These are phyloP conservation scores for Pythium vanterpoolii DNA, from an alignment of 352 stramenopile species.

Conservation along the genomic window DNA sequence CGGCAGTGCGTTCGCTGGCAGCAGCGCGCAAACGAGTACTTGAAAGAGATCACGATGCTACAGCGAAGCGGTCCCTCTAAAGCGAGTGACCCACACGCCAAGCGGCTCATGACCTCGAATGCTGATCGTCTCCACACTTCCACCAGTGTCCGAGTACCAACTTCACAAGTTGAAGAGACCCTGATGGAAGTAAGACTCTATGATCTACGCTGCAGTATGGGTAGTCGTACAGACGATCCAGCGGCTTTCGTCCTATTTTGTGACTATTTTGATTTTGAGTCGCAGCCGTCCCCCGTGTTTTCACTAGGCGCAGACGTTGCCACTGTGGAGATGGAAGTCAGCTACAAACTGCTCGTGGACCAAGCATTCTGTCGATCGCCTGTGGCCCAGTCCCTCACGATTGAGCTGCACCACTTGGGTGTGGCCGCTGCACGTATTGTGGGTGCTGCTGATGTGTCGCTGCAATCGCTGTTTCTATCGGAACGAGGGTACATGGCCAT, in stretches of 20 bases:
- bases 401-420: constrained; percentile 28
- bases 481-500: neutral
- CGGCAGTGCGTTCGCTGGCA: constrained; percentile 23
- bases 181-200: constrained; percentile 3
- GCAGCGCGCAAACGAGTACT: constrained; percentile 20
- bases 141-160: neutral
- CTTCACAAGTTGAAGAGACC: constrained; percentile 4
- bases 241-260: constrained; percentile 26
- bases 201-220: neutral
- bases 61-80: neutral
- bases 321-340: constrained; percentile 30
- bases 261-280: constrained; percentile 47
- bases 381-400: constrained; percentile 1
- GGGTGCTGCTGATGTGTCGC: neutral
- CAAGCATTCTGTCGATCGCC: constrained; percentile 24
- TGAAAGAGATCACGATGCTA: constrained; percentile 20
- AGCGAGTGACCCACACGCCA: too few relatives aligned
- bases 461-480: constrained; percentile 28
- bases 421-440: constrained; percentile 12
- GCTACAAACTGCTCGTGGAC: constrained; percentile 30
- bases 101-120: neutral
- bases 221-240: neutral
- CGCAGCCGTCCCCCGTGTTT: constrained; percentile 32
- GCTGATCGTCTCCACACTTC: neutral
- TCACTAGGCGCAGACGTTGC: constrained; percentile 4